Conservation (phyloP, 805 yeast species). For the Isabelozyma pseudorhagii region DNA sequence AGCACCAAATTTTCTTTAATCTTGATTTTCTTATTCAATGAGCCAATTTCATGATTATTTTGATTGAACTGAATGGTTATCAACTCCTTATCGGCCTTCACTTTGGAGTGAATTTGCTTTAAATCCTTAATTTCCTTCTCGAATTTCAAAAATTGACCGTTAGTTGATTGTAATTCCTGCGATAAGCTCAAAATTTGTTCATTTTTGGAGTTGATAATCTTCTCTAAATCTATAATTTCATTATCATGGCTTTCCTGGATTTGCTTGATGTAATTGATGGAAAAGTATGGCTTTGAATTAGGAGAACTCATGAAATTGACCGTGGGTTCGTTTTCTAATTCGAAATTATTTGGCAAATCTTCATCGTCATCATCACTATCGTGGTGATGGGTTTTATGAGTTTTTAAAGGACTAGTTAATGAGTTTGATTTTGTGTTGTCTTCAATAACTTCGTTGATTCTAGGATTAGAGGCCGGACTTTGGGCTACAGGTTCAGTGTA, state of each 20-base stretch:
- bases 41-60: constrained; percentile 24
- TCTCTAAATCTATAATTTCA: constrained; percentile 14
- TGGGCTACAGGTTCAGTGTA: constrained; percentile 28
- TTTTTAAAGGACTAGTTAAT: constrained; percentile 24
- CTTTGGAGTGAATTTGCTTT: constrained; percentile 9
- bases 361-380: constrained; percentile 7
- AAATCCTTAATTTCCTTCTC: constrained; percentile 16
- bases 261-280: constrained; percentile 21
- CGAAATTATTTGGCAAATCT: constrained; percentile 1
- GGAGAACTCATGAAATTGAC: constrained; percentile 28
- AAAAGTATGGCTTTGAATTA: constrained; percentile 30
- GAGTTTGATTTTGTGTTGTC: constrained; percentile 6
- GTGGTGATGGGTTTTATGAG: constrained; percentile 1
- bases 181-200: constrained; percentile 14
- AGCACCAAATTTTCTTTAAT: constrained; percentile 8
- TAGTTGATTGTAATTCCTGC: constrained; percentile 12
- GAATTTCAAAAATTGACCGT: constrained; percentile 7
- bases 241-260: constrained; percentile 19
- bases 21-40: constrained; percentile 19
- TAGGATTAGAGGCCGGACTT: constrained; percentile 21
- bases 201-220: constrained; percentile 10
- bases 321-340: constrained; percentile 24
- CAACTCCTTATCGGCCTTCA: constrained; percentile 16
- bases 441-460: constrained; percentile 15
- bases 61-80: constrained; percentile 21